A percentile compares a stretch with the other conserved stretches of the same genome.
Evolutionary conservation across 176 grass and related monocot species (phyloP).

Genomic region (Phragmites australis): DNA sequence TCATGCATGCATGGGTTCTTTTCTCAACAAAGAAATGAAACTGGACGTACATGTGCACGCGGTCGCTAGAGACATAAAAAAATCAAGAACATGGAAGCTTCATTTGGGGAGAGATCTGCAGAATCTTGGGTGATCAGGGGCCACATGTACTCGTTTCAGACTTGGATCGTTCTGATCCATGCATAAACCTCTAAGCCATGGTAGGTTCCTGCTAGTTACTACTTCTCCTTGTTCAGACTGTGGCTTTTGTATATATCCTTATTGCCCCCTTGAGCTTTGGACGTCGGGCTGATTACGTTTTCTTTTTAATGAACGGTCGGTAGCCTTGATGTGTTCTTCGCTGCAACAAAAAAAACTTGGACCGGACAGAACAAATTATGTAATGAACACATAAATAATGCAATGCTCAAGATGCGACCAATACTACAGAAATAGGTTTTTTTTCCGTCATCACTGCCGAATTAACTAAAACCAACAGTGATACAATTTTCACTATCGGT

Average conservation of each 20-base stretch:
- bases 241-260: not conserved
- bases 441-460: too few relatives aligned
- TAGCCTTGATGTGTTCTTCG: not conserved
- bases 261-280: not conserved
- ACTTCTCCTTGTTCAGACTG: not conserved
- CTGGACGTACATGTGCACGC: not conserved
- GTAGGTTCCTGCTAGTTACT: not conserved
- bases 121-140: slow-evolving; percentile 6
- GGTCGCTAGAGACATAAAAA: not conserved
- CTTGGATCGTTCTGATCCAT: not conserved
- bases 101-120: slow-evolving; percentile 1
- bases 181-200: not conserved
- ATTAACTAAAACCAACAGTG: too few relatives aligned
- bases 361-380: not conserved
- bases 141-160: not conserved
- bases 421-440: too few relatives aligned
- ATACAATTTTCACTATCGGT: too few relatives aligned
- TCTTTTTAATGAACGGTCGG: not conserved
- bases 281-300: not conserved
- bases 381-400: not conserved
- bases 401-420: too few relatives aligned
- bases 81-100: not conserved
- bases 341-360: not conserved
- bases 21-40: not conserved
- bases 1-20: not conserved